Percentiles rank a stretch among this genome's conserved stretches.
Evolutionary conservation across 345 rosid genomes (phyloP).

Genomic region (Aquilaria yunnanensis): DNA sequence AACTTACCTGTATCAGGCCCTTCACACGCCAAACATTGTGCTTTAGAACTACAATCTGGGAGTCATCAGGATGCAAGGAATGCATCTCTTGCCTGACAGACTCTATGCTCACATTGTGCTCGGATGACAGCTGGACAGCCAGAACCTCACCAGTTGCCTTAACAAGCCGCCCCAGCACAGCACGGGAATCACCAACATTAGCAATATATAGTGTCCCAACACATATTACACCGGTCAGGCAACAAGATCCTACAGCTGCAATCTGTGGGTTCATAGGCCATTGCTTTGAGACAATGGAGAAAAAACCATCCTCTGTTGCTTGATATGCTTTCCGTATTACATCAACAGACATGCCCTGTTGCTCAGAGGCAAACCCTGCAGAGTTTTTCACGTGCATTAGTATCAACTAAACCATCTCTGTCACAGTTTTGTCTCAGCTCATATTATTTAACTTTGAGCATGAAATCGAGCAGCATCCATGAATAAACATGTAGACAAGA

Average conservation of each 20-base stretch:
- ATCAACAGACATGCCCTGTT: constrained; percentile 74
- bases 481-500: not conserved
- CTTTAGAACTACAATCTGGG: constrained; percentile 74
- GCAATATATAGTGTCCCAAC: constrained; percentile 77
- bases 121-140: constrained; percentile 75
- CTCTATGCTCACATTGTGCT: constrained; percentile 87
- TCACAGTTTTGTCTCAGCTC: not conserved
- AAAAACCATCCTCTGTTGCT: constrained; percentile 95
- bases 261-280: constrained; percentile 93
- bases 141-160: constrained; percentile 85
- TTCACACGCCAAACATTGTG: constrained; percentile 98
- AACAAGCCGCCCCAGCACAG: constrained; percentile 82
- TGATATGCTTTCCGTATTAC: constrained; percentile 82
- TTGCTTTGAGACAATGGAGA: constrained; percentile 75
- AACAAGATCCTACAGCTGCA: constrained; percentile 98
- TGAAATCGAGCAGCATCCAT: constrained; percentile 1
- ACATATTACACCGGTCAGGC: constrained; percentile 78
- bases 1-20: constrained; percentile 85
- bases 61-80: constrained; percentile 84
- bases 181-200: constrained; percentile 94
- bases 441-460: not conserved
- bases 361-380: constrained; percentile 72
- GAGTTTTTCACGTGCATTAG: not conserved
- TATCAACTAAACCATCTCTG: not conserved
- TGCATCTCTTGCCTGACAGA: constrained; percentile 89